These are phyloP conservation scores for Candida berthetii DNA, from an alignment of 805 yeast genomes.

Conservation along the genomic window DNA sequence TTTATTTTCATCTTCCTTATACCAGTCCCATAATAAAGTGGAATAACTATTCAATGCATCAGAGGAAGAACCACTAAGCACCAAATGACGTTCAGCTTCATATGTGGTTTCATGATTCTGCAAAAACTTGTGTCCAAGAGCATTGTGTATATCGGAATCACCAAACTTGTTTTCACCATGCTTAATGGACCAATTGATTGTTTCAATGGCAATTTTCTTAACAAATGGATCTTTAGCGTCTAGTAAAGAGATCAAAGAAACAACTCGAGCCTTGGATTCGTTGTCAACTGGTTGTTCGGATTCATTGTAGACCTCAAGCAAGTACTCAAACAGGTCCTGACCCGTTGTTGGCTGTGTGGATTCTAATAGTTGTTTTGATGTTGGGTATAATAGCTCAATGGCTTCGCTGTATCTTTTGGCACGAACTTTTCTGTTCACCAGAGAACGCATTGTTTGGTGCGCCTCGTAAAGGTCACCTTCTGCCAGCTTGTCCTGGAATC, in stretches of 20 bases:
- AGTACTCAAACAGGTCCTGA: conserved; percentile 65
- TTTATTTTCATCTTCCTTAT: conserved; percentile 18
- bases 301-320: conserved; percentile 62
- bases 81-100: conserved; percentile 68
- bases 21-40: conserved; percentile 41
- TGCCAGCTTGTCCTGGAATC: conserved; percentile 64
- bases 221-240: conserved; percentile 52
- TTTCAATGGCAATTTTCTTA: conserved; percentile 58
- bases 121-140: conserved; percentile 63
- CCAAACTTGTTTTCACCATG: conserved; percentile 51
- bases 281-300: conserved; percentile 37
- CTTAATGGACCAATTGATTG: conserved; percentile 59
- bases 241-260: conserved; percentile 39
- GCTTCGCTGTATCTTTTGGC: conserved; percentile 65
- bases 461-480: conserved; percentile 88
- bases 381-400: conserved; percentile 63
- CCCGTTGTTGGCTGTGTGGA: conserved; percentile 77
- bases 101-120: conserved; percentile 39
- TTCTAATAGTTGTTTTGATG: conserved; percentile 60
- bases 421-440: conserved; percentile 77
- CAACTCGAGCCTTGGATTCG: conserved; percentile 37
- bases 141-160: conserved; percentile 68
- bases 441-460: conserved; percentile 88
- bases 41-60: conserved; percentile 36
- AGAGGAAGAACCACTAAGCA: conserved; percentile 60